phyloP scores from a whole-genome alignment of 1,139 yeast species.

The Pichia sorboxylosa region DNA sequence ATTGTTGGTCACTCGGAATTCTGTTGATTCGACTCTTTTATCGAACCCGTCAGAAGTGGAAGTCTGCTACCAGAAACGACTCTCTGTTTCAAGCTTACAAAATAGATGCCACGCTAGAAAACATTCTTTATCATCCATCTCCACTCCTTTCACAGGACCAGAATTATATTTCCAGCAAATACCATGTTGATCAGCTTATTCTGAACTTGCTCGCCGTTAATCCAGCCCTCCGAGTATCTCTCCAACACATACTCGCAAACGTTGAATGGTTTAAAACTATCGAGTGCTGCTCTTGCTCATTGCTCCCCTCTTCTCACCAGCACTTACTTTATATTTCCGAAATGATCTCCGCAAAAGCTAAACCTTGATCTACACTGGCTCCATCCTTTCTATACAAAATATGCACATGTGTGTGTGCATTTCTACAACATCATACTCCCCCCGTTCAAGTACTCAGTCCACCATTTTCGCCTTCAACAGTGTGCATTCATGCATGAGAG shows the following conservation, averaged over 20 bases:
- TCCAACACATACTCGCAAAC: not conserved
- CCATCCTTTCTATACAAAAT: too few relatives aligned
- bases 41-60: conserved; percentile 22
- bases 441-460: too few relatives aligned
- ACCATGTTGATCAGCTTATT: conserved; percentile 2
- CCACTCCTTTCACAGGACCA: not conserved
- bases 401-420: too few relatives aligned
- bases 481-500: too few relatives aligned
- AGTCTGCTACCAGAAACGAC: conserved; percentile 17
- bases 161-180: not conserved
- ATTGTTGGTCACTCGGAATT: conserved; percentile 42
- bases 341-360: too few relatives aligned
- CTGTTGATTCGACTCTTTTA: conserved; percentile 26
- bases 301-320: too few relatives aligned
- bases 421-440: too few relatives aligned
- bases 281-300: too few relatives aligned
- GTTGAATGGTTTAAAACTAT: not conserved
- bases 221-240: conserved; percentile 1
- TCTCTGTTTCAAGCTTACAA: not conserved
- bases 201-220: conserved; percentile 1
- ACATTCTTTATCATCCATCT: not conserved
- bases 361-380: too few relatives aligned
- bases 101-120: conserved; percentile 1
- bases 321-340: too few relatives aligned
- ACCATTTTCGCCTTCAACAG: too few relatives aligned